These are phyloP conservation scores for Chlamydomonas sp. DNA, from an alignment of 139 green algal species.

Conservation along the genomic window DNA sequence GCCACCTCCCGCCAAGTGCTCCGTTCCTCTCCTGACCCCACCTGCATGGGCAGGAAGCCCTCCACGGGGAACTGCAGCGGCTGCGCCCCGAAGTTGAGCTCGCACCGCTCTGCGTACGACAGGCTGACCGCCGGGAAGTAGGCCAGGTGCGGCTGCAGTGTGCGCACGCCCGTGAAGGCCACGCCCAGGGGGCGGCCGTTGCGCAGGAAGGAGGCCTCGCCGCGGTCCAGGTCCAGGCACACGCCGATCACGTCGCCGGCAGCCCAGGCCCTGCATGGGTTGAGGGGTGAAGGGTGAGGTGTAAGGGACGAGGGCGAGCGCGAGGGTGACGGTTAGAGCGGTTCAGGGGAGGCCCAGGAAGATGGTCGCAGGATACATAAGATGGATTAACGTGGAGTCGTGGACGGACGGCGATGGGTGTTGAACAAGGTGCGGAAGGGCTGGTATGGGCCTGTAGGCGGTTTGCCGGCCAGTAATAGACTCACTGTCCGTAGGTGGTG, in stretches of 20 bases:
- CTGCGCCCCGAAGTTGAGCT: constrained; percentile 83
- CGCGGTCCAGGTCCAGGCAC: constrained; percentile 86
- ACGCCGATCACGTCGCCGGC: constrained; percentile 90
- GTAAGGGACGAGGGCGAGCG: no score
- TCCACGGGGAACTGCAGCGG: constrained; percentile 81
- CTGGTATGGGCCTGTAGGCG: no score
- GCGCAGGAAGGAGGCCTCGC: constrained; percentile 81
- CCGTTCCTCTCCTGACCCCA: background rate
- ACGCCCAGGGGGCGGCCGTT: constrained; percentile 87
- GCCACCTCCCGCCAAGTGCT: no score
- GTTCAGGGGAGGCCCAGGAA: no score
- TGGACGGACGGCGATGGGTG: no score
- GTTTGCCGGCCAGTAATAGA: constrained; percentile 19
- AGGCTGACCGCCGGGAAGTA: constrained; percentile 91
- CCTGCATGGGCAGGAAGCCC: constrained; percentile 80
- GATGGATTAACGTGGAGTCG: background rate
- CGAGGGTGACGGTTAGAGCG: no score
- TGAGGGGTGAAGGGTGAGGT: no score
- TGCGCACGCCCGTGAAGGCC: constrained; percentile 76
- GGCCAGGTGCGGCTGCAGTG: constrained; percentile 60
- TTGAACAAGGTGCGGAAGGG: no score
- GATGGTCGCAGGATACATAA: no score
- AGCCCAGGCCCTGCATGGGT: constrained; percentile 34
- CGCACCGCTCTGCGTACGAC: constrained; percentile 79
- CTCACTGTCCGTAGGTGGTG: constrained; percentile 77